These are phyloP conservation scores for Eucalyptus marginata DNA, from an alignment of 345 rosid genomes.

Conservation along the genomic window DNA sequence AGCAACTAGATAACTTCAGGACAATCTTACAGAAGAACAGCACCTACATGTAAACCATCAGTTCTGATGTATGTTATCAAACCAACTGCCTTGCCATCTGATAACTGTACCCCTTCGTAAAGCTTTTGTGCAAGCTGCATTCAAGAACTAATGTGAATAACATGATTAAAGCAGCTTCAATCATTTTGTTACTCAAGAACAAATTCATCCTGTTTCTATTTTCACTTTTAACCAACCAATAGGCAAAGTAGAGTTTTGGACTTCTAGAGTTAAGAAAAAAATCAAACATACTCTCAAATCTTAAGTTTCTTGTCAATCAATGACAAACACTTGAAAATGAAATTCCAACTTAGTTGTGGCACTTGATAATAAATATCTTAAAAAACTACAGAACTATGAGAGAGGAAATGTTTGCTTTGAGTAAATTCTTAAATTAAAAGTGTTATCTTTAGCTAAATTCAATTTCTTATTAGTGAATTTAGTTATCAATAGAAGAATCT, in stretches of 20 bases:
- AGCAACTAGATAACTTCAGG: background rate
- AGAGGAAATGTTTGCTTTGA: background rate
- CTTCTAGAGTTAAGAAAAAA: background rate
- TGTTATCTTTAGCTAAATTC: background rate
- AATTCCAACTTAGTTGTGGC: background rate
- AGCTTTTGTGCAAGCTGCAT: conserved; percentile 94
- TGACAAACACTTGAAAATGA: background rate
- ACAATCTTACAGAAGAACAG: conserved; percentile 2
- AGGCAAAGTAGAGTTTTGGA: background rate
- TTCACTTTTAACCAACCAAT: background rate
- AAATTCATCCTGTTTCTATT: background rate
- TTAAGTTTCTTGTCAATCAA: background rate
- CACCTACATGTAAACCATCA: conserved; percentile 88
- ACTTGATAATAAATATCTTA: background rate
- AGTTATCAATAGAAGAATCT: background rate
- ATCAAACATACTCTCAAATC: background rate
- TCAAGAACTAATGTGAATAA: conserved; percentile 2
- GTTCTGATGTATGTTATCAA: conserved; percentile 93
- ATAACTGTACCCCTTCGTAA: conserved; percentile 79
- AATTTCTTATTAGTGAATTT: background rate
- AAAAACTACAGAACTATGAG: background rate
- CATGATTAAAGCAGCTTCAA: background rate
- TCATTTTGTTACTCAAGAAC: background rate
- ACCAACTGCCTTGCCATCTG: conserved; percentile 67
- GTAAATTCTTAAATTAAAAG: background rate